Evolutionary conservation across 768 basidiomycete genomes (phyloP).

Genomic region (Boletus reticulatus): DNA sequence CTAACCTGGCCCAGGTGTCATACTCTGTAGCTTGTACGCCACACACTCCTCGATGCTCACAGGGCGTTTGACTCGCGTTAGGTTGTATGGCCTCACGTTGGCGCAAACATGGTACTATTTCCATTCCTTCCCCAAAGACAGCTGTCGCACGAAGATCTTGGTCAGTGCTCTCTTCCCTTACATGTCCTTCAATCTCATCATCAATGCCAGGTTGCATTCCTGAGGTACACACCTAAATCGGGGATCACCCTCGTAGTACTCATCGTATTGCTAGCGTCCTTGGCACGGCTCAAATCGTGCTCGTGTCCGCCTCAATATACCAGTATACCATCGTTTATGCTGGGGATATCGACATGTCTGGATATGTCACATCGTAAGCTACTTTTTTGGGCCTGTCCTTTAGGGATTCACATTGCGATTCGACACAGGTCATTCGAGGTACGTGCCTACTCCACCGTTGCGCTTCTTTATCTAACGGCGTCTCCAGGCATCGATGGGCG

Average conservation of each 20-base stretch:
- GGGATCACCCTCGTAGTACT: background rate
- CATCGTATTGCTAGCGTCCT: slow-evolving; percentile 15
- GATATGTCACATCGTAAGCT: slow-evolving; percentile 28
- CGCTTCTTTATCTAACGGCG: background rate
- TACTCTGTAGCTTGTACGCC: slow-evolving; percentile 33
- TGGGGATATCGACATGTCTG: slow-evolving; percentile 22
- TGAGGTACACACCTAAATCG: slow-evolving; percentile 17
- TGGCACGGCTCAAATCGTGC: slow-evolving; percentile 28
- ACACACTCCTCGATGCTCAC: background rate
- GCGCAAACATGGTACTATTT: slow-evolving; percentile 36
- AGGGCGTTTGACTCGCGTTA: slow-evolving; percentile 6
- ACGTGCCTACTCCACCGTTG: background rate
- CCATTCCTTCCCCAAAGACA: slow-evolving; percentile 30
- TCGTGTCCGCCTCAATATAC: slow-evolving; percentile 32
- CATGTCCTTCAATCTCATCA: background rate
- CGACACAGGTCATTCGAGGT: slow-evolving; percentile 25
- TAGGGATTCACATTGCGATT: background rate
- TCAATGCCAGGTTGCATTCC: slow-evolving; percentile 24
- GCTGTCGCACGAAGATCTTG: slow-evolving; percentile 29
- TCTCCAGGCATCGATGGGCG: slow-evolving; percentile 35
- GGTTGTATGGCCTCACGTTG: slow-evolving; percentile 36
- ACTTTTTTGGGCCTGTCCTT: background rate
- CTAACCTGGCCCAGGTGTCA: slow-evolving; percentile 26
- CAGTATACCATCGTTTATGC: slow-evolving; percentile 32
- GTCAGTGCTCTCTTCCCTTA: slow-evolving; percentile 15